Evolutionary conservation across 306 rosid genomes (phyloP).

Genomic region (Dryas alaskensis): DNA sequence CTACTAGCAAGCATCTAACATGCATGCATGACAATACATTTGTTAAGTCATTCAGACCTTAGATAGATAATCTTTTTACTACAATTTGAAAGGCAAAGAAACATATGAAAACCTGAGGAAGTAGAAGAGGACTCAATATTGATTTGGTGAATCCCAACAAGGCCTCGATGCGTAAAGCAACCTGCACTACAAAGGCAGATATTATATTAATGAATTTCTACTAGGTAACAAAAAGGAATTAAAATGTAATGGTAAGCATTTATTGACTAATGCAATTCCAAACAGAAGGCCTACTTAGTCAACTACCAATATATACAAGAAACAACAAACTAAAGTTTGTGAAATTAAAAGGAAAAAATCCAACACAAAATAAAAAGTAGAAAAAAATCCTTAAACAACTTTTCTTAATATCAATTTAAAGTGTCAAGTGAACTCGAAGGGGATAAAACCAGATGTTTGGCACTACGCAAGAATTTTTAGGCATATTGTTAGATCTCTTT

Average conservation of each 20-base stretch:
- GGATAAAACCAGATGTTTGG: neutral
- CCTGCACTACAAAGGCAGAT: constrained; percentile 41
- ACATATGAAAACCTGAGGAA: constrained; percentile 58
- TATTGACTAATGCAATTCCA: neutral
- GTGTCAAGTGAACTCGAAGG: neutral
- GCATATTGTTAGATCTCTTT: neutral
- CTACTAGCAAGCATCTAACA: neutral
- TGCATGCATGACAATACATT: neutral
- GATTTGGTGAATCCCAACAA: constrained; percentile 63
- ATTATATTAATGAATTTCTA: neutral
- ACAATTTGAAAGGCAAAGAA: constrained; percentile 21
- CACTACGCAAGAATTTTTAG: neutral
- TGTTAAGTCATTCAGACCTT: neutral
- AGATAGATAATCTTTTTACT: neutral
- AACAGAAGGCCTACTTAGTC: neutral
- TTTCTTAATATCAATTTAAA: neutral
- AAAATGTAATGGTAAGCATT: neutral
- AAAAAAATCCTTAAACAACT: neutral
- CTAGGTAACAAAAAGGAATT: neutral
- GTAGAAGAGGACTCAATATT: constrained; percentile 58
- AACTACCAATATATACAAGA: neutral
- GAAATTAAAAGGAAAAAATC: neutral
- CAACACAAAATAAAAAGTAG: neutral
- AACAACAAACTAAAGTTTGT: neutral
- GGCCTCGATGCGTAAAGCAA: constrained; percentile 61